phyloP scores from a whole-genome alignment of 1,284 basidiomycete species.

The Cutaneotrichosporon mucoides region DNA sequence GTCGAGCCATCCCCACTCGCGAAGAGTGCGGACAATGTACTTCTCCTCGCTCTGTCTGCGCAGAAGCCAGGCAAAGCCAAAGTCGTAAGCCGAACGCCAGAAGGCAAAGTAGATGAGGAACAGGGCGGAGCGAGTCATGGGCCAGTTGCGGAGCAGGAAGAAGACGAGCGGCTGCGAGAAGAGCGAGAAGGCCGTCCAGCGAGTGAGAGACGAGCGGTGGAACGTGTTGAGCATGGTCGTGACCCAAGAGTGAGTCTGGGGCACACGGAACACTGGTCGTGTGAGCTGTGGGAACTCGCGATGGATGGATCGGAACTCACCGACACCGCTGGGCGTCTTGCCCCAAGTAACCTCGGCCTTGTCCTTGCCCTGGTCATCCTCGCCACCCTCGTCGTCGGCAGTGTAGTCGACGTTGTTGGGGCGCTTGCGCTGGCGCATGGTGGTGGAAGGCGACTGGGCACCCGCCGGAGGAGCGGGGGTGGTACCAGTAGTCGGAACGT shows the following conservation, averaged over 20 bases:
- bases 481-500: not conserved
- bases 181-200: slow-evolving; percentile 76
- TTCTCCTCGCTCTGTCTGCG: slow-evolving; percentile 89
- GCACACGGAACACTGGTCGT: slow-evolving; percentile 78
- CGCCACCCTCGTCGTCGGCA: slow-evolving; percentile 20
- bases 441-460: not conserved
- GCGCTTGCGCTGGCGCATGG: slow-evolving; percentile 3
- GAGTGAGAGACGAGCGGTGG: slow-evolving; percentile 86
- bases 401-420: slow-evolving; percentile 5
- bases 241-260: slow-evolving; percentile 90
- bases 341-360: slow-evolving; percentile 69
- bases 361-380: slow-evolving; percentile 12
- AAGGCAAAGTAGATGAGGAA: slow-evolving; percentile 66
- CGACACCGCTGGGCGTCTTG: slow-evolving; percentile 75
- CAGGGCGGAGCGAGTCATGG: slow-evolving; percentile 49
- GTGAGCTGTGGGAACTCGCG: not conserved
- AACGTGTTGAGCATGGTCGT: slow-evolving; percentile 84
- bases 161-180: slow-evolving; percentile 76
- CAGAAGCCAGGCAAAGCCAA: slow-evolving; percentile 87
- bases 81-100: slow-evolving; percentile 90
- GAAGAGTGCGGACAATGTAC: slow-evolving; percentile 83
- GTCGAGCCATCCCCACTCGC: slow-evolving; percentile 82
- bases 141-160: slow-evolving; percentile 58
- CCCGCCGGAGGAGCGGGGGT: not conserved
- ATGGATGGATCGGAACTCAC: slow-evolving; percentile 49